These are phyloP conservation scores for Blastobotrys petasosporus DNA, from an alignment of 1,139 yeast species.

Conservation along the genomic window DNA sequence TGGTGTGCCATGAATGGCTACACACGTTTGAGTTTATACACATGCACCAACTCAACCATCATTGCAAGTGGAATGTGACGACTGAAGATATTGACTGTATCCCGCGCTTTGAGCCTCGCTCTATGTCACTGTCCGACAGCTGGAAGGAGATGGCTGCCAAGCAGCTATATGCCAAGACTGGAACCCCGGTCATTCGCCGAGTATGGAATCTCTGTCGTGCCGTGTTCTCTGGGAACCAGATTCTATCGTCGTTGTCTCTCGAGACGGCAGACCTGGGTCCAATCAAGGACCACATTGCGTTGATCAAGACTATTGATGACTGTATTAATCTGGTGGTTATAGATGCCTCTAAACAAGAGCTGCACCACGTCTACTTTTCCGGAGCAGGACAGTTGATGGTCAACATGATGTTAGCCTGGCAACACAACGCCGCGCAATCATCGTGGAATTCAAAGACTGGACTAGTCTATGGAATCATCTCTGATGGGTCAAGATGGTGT, in stretches of 20 bases:
- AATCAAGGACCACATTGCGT: neutral
- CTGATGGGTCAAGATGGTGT: neutral
- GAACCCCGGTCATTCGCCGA: neutral
- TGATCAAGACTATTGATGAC: conserved; percentile 1
- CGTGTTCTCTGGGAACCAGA: neutral
- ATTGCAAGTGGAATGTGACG: neutral
- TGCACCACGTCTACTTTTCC: neutral
- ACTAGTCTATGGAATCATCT: conserved; percentile 1
- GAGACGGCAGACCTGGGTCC: neutral
- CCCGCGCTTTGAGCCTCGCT: too few species aligned
- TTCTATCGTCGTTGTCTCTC: neutral
- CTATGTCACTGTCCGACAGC: too few species aligned
- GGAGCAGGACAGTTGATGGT: conserved; percentile 1
- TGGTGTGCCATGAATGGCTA: neutral
- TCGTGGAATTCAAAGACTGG: neutral
- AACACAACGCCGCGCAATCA: conserved; percentile 2
- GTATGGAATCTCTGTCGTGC: neutral
- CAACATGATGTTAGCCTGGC: neutral
- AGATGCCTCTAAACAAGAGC: neutral
- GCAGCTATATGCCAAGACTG: neutral
- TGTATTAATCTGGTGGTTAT: neutral
- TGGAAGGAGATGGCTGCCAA: neutral
- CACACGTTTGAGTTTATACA: neutral
- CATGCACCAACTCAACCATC: neutral
- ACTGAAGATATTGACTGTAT: too few species aligned